Evolutionary conservation across 2,329 filamentous ascomycete genomes (phyloP), one percentile per base, ranked within the genome.

Genomic region (Beauveria scarabaeidicola): DNA sequence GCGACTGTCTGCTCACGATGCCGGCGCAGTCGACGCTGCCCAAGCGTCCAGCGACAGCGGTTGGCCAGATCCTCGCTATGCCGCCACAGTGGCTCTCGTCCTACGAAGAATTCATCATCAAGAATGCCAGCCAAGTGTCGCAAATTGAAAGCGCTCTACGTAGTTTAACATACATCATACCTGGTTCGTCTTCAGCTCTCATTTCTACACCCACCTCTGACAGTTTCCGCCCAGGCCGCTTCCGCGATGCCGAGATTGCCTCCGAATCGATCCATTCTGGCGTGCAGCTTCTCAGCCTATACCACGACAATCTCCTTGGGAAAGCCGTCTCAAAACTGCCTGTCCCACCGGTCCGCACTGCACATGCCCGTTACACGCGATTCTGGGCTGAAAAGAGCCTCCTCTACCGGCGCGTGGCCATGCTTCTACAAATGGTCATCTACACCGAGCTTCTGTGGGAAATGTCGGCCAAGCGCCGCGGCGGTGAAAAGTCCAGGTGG

Each of bases 391-490:
- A 78, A 59, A 81, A 81, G 66, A 85, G 80, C 67, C 78, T 81
- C 5, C 79, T 90, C 10, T 99, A 99, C 73, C 84, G 87, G 61
- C 84, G 89, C 61, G 84, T 95, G 58, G 92, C 93, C 44, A 81
- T 92, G 64, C 78, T 91, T 5, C 77, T 99, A 52, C 91, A 96
- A 70, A 88, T 96, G 75, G 89, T 97, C 27, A 89, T 94, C 66
- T 97, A 97, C 70, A 96, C 92, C 0, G 91, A 99, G 75, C 78
- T 99, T 32, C 77, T 99, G n/a, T 94, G 93, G 82, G 94, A 99
- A 72, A 99, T 99, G 94, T 84, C 89, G 29, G 92, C 92, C 29
- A 95, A 96, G 74, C 83, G 93, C 52, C 86, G 86, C 63, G 89
- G 90, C 19, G 91, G 88, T 48, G 83, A 95, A 72, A 85, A 83